Evolutionary conservation across 2,329 filamentous ascomycete genomes (phyloP), one percentile per base, ranked within the genome.

Genomic region (Mycosphaerella arachidis): DNA sequence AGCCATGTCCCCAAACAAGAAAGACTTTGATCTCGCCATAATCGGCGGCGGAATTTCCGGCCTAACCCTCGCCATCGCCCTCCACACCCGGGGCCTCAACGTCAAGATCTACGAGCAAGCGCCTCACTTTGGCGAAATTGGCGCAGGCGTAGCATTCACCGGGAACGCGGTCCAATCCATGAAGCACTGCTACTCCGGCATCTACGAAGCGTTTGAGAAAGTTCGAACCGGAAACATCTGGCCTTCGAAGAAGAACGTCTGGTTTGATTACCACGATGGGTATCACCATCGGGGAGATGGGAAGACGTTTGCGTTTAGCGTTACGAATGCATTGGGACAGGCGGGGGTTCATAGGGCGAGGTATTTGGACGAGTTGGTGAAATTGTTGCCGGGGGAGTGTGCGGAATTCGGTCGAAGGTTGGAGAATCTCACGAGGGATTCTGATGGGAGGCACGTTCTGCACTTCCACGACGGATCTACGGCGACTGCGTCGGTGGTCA

Each of bases 31-130:
- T 18, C 48, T 64, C 20, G 65, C 65, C 4, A 60, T 67, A n/a
- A 56, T 67, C 37, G 65, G 65, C 55, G 65, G 65, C 48, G 65
- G 65, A 43, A 84, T 86, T 60, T 80, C 79, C 29, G 84, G 84
- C 29, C 75, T 86, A 18, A 74, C 74, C 8, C 77, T 86, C 8
- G 82, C 81, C 27, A 78, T 83, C 51, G 81, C 78, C 6, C 78
- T 86, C 30, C 72, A 79, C 35, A 55, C 58, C n/a, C 70, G 67
- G 18, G 67, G 57, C 71, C 60, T 85, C 37, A 71, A 74, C 2
- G 73, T 83, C 40, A 76, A 76, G 27, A 77, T 87, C 62, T 87
- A 84, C 66, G 84, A 87, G 71, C 76, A 81, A 10, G 82, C 83
- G 0, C 57, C 74, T 0, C 73, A 73, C 12, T 86, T 86, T 62